These are phyloP conservation scores for Quercus suber DNA, from an alignment of 306 rosid species.

Conservation along the genomic window DNA sequence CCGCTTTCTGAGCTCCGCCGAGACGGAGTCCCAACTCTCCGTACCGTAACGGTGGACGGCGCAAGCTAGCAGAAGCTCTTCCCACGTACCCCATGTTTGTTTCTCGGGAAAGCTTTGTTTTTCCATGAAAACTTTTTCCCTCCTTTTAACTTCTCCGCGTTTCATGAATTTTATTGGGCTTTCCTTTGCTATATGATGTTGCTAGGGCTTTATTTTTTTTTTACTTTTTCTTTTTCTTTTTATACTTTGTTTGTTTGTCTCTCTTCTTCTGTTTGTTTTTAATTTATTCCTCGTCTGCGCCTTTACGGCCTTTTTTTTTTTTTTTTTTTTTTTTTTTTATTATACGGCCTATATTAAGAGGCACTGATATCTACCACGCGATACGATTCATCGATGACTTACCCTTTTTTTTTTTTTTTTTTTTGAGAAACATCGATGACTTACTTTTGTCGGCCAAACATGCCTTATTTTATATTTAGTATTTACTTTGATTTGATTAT, in stretches of 20 bases:
- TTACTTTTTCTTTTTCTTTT: neutral
- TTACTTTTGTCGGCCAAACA: neutral
- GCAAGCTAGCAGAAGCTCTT: slow-evolving; percentile 31
- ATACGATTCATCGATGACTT: neutral
- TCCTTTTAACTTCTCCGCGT: neutral
- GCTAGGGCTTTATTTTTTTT: neutral
- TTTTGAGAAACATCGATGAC: neutral
- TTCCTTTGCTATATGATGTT: slow-evolving; percentile 6
- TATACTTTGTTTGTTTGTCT: too few species aligned
- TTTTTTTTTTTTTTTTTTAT: too few species aligned
- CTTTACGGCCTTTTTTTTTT: neutral
- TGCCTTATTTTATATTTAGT: too few species aligned
- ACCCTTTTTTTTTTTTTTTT: too few species aligned
- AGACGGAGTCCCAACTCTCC: slow-evolving; percentile 30
- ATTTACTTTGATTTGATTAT: too few species aligned
- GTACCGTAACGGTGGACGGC: slow-evolving; percentile 37
- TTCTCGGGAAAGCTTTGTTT: slow-evolving; percentile 5
- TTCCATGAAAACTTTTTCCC: neutral
- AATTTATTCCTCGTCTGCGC: neutral
- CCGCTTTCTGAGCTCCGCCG: slow-evolving; percentile 27
- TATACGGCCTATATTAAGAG: neutral
- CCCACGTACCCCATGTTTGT: slow-evolving; percentile 36
- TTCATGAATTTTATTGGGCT: slow-evolving; percentile 2
- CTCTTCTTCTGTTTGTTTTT: too few species aligned
- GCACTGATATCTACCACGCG: neutral